Base-by-base conservation (phyloP, 2,329 filamentous ascomycete genomes). In the Penicillium sp. region DNA sequence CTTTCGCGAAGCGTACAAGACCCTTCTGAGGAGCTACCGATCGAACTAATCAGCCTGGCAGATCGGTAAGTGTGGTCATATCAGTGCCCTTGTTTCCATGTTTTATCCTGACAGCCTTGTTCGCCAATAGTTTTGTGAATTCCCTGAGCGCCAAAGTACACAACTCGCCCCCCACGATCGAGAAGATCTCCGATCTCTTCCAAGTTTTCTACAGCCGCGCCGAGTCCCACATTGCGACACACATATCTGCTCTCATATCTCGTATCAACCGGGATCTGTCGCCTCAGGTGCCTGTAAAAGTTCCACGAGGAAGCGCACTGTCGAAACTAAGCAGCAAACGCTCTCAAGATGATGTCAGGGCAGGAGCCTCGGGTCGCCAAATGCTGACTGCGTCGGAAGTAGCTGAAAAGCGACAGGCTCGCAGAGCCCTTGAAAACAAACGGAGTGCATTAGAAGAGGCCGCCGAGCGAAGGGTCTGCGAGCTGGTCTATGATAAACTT, bases 301-400 rank as follows among this genome's bases (percentile, higher is more conserved):
- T 55, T 82, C 83, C 69, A 80, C 82, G 35, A 75, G 79, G 56
- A 80, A 83, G 15, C 75, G 85, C 49, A 74, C 80, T 60, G 74
- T 73, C 68, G 81, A 82, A 65, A 80, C 83, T 59, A 78, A 80
- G 67, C 61, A 73, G 56, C 80, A 80, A 72, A 64, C 60, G 51
- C 25, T 59, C 58, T 16, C 60, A 66, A n/a, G 68, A 76, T 54
- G 59, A 75, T 60, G 61, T 65, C 27, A 62, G 61, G 42, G 58
- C 55, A 32, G 53, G 51, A 25, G 79, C 83, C 44, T 66, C 75
- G 10, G 83, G 85, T 60, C 91, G 91, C 66, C 91, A 94, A 73
- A 95, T 99, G 90, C 84, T 97, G 58, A 97, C 94, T 3, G 80
- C 88, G 0, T 86, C 90, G 4, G 94, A 99, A 71, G 86, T 96